These are phyloP conservation scores for Gillenia trifoliata DNA, from an alignment of 306 rosid species.

Conservation along the genomic window DNA sequence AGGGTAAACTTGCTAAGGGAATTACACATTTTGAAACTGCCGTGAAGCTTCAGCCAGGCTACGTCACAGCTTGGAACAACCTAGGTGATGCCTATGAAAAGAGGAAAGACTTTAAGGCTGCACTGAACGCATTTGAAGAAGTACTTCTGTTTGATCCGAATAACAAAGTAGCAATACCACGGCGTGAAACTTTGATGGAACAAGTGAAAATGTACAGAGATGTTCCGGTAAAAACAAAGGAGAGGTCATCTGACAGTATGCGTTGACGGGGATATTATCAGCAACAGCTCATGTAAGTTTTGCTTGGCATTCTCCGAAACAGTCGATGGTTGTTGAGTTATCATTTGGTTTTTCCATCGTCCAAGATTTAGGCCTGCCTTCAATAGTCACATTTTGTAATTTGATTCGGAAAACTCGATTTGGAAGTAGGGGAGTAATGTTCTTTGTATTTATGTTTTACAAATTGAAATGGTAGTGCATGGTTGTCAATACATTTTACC, in stretches of 20 bases:
- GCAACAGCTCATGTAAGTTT: constrained; percentile 9
- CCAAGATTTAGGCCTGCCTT: constrained; percentile 5
- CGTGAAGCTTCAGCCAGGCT: constrained; percentile 91
- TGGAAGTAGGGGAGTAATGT: background rate
- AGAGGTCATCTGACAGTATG: constrained; percentile 26
- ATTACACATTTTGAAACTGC: constrained; percentile 80
- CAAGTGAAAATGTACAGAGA: constrained; percentile 61
- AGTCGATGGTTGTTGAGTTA: constrained; percentile 9
- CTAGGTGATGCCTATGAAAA: constrained; percentile 93
- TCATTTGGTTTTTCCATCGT: background rate
- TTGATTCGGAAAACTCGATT: background rate
- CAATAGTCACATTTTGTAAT: constrained; percentile 5
- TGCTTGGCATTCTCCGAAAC: constrained; percentile 5
- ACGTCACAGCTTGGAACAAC: constrained; percentile 97
- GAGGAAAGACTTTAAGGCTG: constrained; percentile 65
- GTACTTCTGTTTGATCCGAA: constrained; percentile 89
- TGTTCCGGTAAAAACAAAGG: constrained; percentile 60
- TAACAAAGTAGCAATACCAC: constrained; percentile 81
- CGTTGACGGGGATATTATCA: background rate
- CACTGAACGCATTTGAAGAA: constrained; percentile 92
- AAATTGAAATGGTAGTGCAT: background rate
- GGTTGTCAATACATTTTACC: background rate
- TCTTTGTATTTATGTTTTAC: background rate
- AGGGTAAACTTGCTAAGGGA: constrained; percentile 83
- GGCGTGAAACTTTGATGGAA: constrained; percentile 68